Evolutionary conservation across 768 basidiomycete genomes (phyloP), one percentile per base, ranked within the genome.

Genomic region (Calvatia gigantea): DNA sequence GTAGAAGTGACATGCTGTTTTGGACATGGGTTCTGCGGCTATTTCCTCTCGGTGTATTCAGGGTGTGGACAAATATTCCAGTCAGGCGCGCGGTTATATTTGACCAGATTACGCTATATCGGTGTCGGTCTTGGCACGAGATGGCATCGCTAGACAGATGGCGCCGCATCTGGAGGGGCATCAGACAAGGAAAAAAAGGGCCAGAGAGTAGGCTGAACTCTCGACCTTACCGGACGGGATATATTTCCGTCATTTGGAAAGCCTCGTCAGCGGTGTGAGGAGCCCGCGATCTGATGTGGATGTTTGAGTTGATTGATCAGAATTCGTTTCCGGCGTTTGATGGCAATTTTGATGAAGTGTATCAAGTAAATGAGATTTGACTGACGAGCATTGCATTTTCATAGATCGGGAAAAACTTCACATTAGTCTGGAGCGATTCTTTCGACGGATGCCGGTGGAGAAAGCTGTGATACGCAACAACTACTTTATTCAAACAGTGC

Each of bases 401-500:
- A 23, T 66, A 86, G 84, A 85, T 65, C 68, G 77, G 64, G 80
- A 81, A 58, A 85, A 82, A 65, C 74, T 90, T 31, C 77, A 88
- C 56, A 69, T 67, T 28, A 85, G 84, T 62, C 75, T 89, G 72
- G 81, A 78, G 59, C 79, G 86, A 47, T 91, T 85, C 74, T 88
- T 91, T 75, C 78, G 74, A 61, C 79, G 84, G 47, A 66, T 91
- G 62, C 59, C 80, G 25, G 75, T 86, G 42, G 82, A 87, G 66
- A 85, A 87, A 66, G 84, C 87, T 6, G 83, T 91, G 46, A 68
- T 76, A 55, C 81, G 90, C 48, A 86, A 85, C 70, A 91, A 91
- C 68, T 89, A 85, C 68, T 72, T 72, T 58, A 60, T 75, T 37
- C 74, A 77, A 61, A 61, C 69, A 3, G 61, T 70, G 37, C 60